These are phyloP conservation scores for Sporisorium reilianum DNA, from an alignment of 1,284 basidiomycete genomes.

Conservation along the genomic window DNA sequence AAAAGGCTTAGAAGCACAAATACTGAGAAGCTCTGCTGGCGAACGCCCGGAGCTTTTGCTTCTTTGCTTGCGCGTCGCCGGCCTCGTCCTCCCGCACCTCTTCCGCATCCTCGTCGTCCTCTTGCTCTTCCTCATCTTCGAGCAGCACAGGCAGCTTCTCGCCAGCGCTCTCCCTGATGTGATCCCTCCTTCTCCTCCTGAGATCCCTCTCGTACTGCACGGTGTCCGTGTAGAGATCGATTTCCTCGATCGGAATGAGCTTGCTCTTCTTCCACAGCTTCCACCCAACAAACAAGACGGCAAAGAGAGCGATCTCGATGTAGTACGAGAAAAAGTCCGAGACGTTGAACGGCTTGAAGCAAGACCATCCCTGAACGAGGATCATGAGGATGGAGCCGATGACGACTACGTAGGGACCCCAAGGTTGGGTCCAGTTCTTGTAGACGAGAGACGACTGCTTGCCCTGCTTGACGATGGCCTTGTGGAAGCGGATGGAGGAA, in stretches of 20 bases:
- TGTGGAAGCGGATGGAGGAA: slow-evolving; percentile 80
- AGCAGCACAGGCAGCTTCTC: slow-evolving; percentile 31
- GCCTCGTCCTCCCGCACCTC: slow-evolving; percentile 10
- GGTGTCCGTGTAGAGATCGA: slow-evolving; percentile 62
- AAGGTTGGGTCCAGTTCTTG: slow-evolving; percentile 71
- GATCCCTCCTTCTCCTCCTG: slow-evolving; percentile 24
- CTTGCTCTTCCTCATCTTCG: slow-evolving; percentile 37
- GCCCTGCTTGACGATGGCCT: slow-evolving; percentile 75
- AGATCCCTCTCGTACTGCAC: slow-evolving; percentile 40
- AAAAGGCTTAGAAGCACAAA: slow-evolving; percentile 22
- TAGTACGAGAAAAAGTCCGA: slow-evolving; percentile 71
- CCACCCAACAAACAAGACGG: slow-evolving; percentile 36
- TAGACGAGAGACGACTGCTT: slow-evolving; percentile 70
- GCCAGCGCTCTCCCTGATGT: slow-evolving; percentile 22
- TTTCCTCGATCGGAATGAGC: slow-evolving; percentile 50
- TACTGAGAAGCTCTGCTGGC: slow-evolving; percentile 37
- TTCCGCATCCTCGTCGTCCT: slow-evolving; percentile 12
- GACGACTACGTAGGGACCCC: slow-evolving; percentile 58
- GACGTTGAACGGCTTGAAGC: slow-evolving; percentile 48
- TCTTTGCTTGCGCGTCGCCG: slow-evolving; percentile 5
- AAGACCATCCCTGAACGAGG: slow-evolving; percentile 65
- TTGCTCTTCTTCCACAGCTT: slow-evolving; percentile 53
- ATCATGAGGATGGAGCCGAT: slow-evolving; percentile 57
- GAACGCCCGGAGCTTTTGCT: slow-evolving; percentile 22
- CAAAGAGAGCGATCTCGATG: slow-evolving; percentile 66